Evolutionary conservation across 164 flowering plant species (phyloP), one percentile per base, ranked within the genome.

Genomic region (Euptelea pleiosperma): DNA sequence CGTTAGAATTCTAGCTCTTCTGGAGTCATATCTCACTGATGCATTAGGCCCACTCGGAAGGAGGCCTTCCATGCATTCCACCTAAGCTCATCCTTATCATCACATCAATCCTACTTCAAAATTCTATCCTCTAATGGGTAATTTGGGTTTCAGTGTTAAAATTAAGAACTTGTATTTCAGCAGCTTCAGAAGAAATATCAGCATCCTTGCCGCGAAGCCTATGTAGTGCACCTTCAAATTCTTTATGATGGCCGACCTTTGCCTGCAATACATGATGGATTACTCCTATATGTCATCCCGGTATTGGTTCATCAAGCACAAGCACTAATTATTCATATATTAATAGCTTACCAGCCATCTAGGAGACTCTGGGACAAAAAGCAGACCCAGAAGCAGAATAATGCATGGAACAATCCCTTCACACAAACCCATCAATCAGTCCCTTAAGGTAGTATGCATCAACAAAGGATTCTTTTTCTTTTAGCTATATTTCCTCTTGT

Each of bases 331-430:
- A 11, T 5, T 24, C 11, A 10, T n/a, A n/a, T n/a, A n/a, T n/a
- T 16, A 36, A 12, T 15, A 42, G 33, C 81, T 70, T 78, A 91
- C 97, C 80, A 90, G 83, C 97, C 97, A 93, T 79, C 97, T 84
- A 0, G 98, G 98, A 40, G 97, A 93, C 63, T 93, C 98, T 14
- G 98, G 98, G 58, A 90, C 79, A 71, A 86, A 53, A 55, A 72
- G 67, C 22, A 89, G 86, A 21, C 96, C 91, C 1, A 84, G 33
- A 46, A 87, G 55, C 46, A 81, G 72, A 48, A 87, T 48, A 21
- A 72, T 50, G 64, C 90, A 85, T 11, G 97, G 98, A 30, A 86
- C 24, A 12, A 89, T 52, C 62, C 83, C 98, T 92, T 81, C 75
- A 77, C 51, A 7, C 30, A 62, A n/a, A 6, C 19, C 41, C 16